These are phyloP conservation scores for Chondrus crispus DNA, from an alignment of 23 red algal species.

Conservation along the genomic window DNA sequence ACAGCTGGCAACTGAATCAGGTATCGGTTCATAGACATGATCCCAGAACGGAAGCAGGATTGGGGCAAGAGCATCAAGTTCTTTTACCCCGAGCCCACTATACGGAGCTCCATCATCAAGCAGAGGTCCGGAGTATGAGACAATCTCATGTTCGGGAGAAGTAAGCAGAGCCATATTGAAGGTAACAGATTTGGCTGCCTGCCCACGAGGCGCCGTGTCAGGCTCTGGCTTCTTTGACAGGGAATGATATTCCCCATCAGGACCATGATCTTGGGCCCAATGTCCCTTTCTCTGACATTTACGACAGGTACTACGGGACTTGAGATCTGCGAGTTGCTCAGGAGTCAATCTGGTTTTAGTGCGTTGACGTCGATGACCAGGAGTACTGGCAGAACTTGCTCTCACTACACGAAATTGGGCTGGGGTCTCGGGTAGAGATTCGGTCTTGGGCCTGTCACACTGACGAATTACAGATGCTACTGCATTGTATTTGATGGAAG, in stretches of 20 bases:
- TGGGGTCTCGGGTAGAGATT: not conserved
- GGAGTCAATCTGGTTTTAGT: not conserved
- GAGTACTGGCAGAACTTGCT: not conserved
- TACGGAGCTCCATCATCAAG: not conserved
- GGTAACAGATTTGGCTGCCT: not conserved
- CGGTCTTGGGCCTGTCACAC: not conserved
- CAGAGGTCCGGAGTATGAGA: not conserved
- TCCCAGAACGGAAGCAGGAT: not conserved
- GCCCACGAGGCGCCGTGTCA: not conserved
- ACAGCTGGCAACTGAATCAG: not conserved
- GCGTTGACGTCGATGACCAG: not conserved
- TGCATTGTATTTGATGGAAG: not conserved
- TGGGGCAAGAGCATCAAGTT: not conserved
- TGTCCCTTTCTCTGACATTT: not conserved
- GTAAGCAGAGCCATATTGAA: not conserved
- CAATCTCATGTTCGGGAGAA: not conserved
- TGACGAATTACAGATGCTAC: slow-evolving; percentile 5
- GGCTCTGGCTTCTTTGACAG: no score
- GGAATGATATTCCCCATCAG: not conserved
- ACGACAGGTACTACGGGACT: not conserved
- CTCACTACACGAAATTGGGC: not conserved
- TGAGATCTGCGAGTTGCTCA: not conserved
- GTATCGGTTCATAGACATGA: not conserved
- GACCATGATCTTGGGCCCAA: not conserved
- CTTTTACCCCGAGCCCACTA: not conserved